These are phyloP conservation scores for Aspergillus sp. DNA, from an alignment of 2,329 filamentous ascomycete species.

Conservation along the genomic window DNA sequence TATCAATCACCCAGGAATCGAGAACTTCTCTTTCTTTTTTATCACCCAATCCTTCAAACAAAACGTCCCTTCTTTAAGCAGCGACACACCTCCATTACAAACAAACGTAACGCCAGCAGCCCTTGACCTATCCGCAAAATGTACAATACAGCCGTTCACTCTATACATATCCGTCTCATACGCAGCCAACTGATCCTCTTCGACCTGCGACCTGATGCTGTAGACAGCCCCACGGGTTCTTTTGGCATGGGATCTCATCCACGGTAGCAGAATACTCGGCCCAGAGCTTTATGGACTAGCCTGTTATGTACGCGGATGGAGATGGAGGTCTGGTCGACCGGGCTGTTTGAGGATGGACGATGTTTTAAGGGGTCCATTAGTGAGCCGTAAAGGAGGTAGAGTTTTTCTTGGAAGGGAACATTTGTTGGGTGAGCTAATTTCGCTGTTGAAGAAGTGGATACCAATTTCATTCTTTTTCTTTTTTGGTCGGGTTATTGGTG, in stretches of 20 bases:
- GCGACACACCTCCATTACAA: conserved; percentile 2
- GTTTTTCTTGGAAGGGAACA: neutral
- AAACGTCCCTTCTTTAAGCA: conserved; percentile 7
- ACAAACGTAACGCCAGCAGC: conserved; percentile 1
- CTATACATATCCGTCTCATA: conserved; percentile 4
- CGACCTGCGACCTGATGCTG: conserved; percentile 1
- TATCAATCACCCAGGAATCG: too few relatives aligned
- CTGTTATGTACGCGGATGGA: conserved; percentile 4
- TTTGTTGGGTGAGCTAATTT: neutral
- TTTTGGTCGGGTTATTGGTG: too few relatives aligned
- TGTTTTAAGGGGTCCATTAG: conserved; percentile 15
- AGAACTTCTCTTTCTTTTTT: neutral
- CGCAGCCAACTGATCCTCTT: neutral
- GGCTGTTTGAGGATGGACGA: conserved; percentile 3
- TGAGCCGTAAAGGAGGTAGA: conserved; percentile 26
- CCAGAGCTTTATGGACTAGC: conserved; percentile 6
- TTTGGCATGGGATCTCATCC: neutral
- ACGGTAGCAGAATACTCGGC: conserved; percentile 6
- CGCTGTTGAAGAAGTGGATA: neutral
- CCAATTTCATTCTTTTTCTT: too few relatives aligned
- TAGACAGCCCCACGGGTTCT: conserved; percentile 5
- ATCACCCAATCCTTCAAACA: conserved; percentile 7
- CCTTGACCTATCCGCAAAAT: conserved; percentile 3
- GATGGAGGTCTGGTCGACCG: neutral
- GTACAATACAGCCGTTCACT: conserved; percentile 1